Conservation (phyloP, 305 asterid species). For the Caryopteris hybrid region DNA sequence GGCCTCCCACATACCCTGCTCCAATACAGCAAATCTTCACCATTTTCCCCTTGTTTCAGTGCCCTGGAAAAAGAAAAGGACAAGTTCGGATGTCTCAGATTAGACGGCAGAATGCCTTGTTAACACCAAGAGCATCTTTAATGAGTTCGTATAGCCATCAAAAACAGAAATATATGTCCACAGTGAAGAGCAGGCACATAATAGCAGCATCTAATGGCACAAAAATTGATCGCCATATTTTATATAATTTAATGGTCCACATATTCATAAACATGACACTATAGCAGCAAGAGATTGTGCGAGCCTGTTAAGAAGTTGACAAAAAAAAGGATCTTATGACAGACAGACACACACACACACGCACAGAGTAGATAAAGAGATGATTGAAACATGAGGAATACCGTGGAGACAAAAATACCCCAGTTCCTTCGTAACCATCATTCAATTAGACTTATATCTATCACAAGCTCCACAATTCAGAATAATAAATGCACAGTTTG, state of each 20-base stretch:
- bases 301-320: not conserved
- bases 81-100: conserved; percentile 12
- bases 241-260: not conserved
- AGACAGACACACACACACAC: too few species aligned
- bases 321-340: not conserved
- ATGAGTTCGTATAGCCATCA: not conserved
- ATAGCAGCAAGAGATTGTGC: not conserved
- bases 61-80: conserved; percentile 23
- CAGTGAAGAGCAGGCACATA: not conserved
- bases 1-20: conserved; percentile 98
- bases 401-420: not conserved
- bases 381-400: not conserved
- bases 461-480: not conserved
- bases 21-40: conserved; percentile 98
- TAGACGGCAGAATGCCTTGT: not conserved
- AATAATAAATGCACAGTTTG: not conserved
- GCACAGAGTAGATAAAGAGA: not conserved
- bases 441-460: not conserved
- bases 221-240: not conserved
- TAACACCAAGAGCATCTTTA: not conserved
- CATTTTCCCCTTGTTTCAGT: conserved; percentile 38
- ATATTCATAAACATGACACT: not conserved
- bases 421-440: not conserved
- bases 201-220: conserved; percentile 1
- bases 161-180: not conserved